Evolutionary conservation across 345 rosid species (phyloP).

Genomic region (Raphanus raphanistrum): DNA sequence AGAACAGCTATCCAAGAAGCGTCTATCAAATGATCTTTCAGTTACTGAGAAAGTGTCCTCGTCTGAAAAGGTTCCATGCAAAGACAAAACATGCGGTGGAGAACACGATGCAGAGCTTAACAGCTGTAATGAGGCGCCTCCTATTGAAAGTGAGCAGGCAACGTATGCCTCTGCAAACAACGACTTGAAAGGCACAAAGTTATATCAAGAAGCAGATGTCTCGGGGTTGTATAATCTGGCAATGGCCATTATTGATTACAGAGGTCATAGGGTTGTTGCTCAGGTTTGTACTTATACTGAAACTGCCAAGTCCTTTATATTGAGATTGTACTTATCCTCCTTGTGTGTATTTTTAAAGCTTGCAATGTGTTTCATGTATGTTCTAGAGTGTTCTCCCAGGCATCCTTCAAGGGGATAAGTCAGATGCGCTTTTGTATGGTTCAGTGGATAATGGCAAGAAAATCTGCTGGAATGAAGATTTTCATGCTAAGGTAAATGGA

Average conservation of each 20-base stretch:
- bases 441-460: conserved; percentile 99
- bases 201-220: conserved; percentile 98
- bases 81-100: conserved; percentile 41
- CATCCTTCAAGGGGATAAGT: conserved; percentile 99
- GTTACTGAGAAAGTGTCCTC: conserved; percentile 33
- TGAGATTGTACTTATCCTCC: neutral
- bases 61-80: conserved; percentile 49
- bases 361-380: conserved; percentile 18
- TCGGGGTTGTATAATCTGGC: conserved; percentile 96
- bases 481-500: conserved; percentile 80
- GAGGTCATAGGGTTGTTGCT: conserved; percentile 99
- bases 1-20: conserved; percentile 76
- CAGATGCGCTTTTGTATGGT: conserved; percentile 94
- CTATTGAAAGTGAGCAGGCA: conserved; percentile 96
- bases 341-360: conserved; percentile 5
- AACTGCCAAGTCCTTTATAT: neutral
- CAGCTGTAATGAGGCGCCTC: conserved; percentile 58
- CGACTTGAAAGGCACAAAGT: conserved; percentile 95
- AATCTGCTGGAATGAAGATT: conserved; percentile 94
- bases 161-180: conserved; percentile 99
- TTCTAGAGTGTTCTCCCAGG: conserved; percentile 99
- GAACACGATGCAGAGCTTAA: conserved; percentile 40
- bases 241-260: conserved; percentile 96
- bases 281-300: conserved; percentile 60
- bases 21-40: conserved; percentile 27